Evolutionary conservation across 225 moss, liverwort and hornwort species (phyloP).

Genomic region (Takakia lepidozioides): DNA sequence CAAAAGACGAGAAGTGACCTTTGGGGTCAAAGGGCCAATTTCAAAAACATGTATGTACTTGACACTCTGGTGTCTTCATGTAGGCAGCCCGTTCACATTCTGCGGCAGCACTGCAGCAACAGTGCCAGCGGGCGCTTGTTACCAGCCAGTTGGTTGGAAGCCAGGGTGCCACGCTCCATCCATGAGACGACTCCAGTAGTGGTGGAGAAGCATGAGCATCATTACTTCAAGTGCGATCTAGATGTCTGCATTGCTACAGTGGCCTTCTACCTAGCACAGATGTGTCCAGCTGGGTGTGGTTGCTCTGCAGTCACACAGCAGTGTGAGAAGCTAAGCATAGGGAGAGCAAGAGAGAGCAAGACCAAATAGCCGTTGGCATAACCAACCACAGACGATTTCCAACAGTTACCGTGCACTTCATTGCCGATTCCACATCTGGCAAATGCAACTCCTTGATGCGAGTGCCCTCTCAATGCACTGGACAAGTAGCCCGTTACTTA

Average conservation of each 20-base stretch:
- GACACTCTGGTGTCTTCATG: too few species aligned
- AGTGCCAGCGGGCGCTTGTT: constrained; percentile 53
- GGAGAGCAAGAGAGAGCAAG: not conserved
- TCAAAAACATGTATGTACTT: too few species aligned
- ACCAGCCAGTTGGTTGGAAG: constrained; percentile 55
- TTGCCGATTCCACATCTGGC: constrained; percentile 33
- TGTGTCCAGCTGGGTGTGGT: too few species aligned
- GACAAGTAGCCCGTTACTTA: constrained; percentile 71
- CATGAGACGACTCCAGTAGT: constrained; percentile 12
- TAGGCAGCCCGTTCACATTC: constrained; percentile 50
- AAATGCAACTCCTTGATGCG: constrained; percentile 40
- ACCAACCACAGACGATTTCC: constrained; percentile 89
- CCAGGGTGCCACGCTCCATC: constrained; percentile 8
- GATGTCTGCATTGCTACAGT: too few species aligned
- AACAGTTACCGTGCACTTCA: constrained; percentile 68
- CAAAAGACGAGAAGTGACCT: too few species aligned
- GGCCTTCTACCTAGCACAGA: too few species aligned
- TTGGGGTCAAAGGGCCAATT: too few species aligned
- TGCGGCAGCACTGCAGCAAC: constrained; percentile 70
- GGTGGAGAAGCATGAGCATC: too few species aligned
- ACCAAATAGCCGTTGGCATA: constrained; percentile 40
- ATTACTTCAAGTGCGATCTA: too few species aligned
- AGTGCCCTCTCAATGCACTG: constrained; percentile 73
- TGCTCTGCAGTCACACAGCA: too few species aligned
- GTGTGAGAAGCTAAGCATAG: too few species aligned